Percentiles rank a stretch among this genome's conserved stretches.
phyloP scores from a whole-genome alignment of 345 rosid species.

The Lumnitzera littorea region DNA sequence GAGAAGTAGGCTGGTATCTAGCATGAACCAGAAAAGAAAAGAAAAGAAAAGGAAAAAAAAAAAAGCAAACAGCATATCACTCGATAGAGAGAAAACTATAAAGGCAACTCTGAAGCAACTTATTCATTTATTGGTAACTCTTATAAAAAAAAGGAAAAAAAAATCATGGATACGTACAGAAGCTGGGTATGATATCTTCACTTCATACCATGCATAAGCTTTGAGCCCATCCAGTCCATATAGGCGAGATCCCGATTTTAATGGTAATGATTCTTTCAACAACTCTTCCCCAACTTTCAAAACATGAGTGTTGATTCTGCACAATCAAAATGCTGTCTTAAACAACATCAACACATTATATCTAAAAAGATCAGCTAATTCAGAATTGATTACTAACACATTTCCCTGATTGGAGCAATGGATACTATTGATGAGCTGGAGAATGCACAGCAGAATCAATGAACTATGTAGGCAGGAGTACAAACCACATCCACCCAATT shows the following conservation, averaged over 20 bases:
- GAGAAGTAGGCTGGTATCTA: slow-evolving; percentile 75
- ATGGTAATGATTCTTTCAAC: slow-evolving; percentile 54
- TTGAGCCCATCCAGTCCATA: slow-evolving; percentile 61
- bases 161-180: slow-evolving; percentile 55
- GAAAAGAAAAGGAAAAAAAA: too few species aligned
- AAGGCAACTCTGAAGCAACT: not conserved
- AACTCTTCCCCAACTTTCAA: slow-evolving; percentile 65
- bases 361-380: not conserved
- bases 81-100: slow-evolving; percentile 6
- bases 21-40: not conserved
- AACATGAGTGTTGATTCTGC: slow-evolving; percentile 29
- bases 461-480: not conserved
- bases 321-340: not conserved
- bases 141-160: not conserved
- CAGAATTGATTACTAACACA: not conserved
- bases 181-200: slow-evolving; percentile 98
- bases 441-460: slow-evolving; percentile 14
- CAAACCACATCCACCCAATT: too few species aligned
- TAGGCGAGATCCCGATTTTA: slow-evolving; percentile 47
- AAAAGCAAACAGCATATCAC: not conserved
- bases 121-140: not conserved
- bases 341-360: not conserved
- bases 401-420: slow-evolving; percentile 23
- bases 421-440: slow-evolving; percentile 13
- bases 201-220: slow-evolving; percentile 76